Evolutionary conservation across 1,284 basidiomycete species (phyloP), one percentile per base, ranked within the genome.

Genomic region (Paramarasmius palmivorus): DNA sequence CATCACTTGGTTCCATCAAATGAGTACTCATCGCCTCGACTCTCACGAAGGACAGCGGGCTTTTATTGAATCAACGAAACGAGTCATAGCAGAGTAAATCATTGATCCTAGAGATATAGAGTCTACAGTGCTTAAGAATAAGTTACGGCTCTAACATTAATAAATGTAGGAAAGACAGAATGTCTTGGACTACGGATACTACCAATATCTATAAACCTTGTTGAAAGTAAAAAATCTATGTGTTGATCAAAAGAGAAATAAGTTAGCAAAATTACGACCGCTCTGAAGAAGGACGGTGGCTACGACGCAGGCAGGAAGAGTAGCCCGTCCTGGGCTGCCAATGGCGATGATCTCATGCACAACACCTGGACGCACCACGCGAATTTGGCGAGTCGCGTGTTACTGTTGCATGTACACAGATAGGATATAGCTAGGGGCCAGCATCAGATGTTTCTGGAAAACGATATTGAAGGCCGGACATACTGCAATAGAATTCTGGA

Each of bases 241-340:
- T n/a, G n/a, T n/a, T n/a, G n/a, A 53, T 48, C 15, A 46, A 39
- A 10, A 42, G 17, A 42, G 36, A 8, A 29, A 45, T n/a, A n/a
- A n/a, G 26, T 34, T 38, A 36, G 26, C 25, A 29, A 46, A n/a
- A 8, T 10, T 29, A 32, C 57, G 61, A 22, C 73, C 73, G 7
- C 53, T 67, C 38, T 68, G 67, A 34, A 73, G 57, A 36, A 73
- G 60, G 4, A 65, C 26, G 5, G 67, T 64, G 0, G 68, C 68
- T 6, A 73, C 55, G 10, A 74, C 48, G 23, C 59, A 59, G 4
- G 53, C 50, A 9, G 71, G 61, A 7, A 73, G 54, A 36, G n/a
- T n/a, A 73, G 61, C 4, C 70, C 66, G 10, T 64, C 58, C 39
- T 67, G 60, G 26, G 73, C 56, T 1, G 69, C 70, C n/a, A n/a